phyloP scores from a whole-genome alignment of 352 stramenopile genomes.

The Elongisporangium senticosum region DNA sequence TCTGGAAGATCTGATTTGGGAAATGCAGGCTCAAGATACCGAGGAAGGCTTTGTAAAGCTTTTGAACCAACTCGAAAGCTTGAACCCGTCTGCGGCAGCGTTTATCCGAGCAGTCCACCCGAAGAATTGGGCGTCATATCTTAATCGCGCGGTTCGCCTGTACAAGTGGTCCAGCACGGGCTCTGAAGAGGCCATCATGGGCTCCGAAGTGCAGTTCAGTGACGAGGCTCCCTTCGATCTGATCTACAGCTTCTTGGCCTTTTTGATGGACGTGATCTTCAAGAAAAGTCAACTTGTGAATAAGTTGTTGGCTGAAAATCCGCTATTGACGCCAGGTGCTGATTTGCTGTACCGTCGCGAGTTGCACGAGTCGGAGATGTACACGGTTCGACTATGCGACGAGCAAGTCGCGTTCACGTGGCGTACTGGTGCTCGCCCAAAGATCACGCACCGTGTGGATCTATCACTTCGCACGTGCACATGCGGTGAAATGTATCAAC shows the following conservation, averaged over 20 bases:
- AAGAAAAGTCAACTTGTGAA: constrained; percentile 67
- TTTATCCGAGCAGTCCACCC: constrained; percentile 59
- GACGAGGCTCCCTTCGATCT: constrained; percentile 79
- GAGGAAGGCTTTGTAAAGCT: constrained; percentile 51
- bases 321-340: constrained; percentile 51
- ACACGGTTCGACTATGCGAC: constrained; percentile 58
- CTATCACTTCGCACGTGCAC: constrained; percentile 54
- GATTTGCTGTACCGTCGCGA: constrained; percentile 64
- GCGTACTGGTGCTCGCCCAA: constrained; percentile 57
- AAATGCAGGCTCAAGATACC: constrained; percentile 48
- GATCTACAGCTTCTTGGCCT: constrained; percentile 72
- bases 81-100: constrained; percentile 44
- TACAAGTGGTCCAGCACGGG: constrained; percentile 69
- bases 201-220: constrained; percentile 51
- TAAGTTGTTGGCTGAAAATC: constrained; percentile 38
- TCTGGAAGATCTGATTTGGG: constrained; percentile 57
- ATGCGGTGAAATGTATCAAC: constrained; percentile 63
- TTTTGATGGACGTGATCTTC: constrained; percentile 70
- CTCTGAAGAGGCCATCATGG: constrained; percentile 44
- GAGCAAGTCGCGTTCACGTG: constrained; percentile 70
- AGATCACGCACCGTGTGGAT: constrained; percentile 66
- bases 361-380: constrained; percentile 44
- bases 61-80: constrained; percentile 38
- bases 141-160: constrained; percentile 50
- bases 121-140: constrained; percentile 61